Conservation (phyloP, 2,329 filamentous ascomycete genomes). For the Diaporthe humulicola region DNA sequence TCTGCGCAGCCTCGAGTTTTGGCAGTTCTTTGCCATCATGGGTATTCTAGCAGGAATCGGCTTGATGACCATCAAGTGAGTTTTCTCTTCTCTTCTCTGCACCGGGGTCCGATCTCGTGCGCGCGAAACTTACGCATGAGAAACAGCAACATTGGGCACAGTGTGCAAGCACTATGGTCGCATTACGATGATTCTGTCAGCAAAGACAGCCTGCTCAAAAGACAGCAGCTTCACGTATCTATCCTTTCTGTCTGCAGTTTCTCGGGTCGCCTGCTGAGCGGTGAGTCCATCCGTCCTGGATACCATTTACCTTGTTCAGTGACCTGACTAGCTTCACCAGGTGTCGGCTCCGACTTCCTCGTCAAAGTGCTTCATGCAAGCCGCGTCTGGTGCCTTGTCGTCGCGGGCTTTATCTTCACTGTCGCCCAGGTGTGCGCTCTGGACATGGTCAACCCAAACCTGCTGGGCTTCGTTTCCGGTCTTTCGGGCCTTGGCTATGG, state of each 20-base stretch:
- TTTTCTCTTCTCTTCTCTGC: no score
- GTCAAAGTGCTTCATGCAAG: constrained; percentile 85
- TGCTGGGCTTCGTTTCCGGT: constrained; percentile 82
- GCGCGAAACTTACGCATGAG: constrained; percentile 19
- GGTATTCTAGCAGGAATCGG: constrained; percentile 93
- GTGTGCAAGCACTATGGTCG: constrained; percentile 88
- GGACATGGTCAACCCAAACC: constrained; percentile 80
- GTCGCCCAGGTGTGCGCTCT: constrained; percentile 83
- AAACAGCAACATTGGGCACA: constrained; percentile 90
- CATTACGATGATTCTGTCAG: constrained; percentile 82
- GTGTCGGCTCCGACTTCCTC: constrained; percentile 91
- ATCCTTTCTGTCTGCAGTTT: constrained; percentile 94
- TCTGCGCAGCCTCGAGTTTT: constrained; percentile 82
- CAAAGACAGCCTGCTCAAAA: constrained; percentile 81
- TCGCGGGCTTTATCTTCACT: constrained; percentile 83
- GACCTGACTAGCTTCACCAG: constrained; percentile 54
- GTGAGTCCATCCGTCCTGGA: constrained; percentile 58
- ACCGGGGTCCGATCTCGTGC: not conserved
- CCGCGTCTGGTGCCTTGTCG: constrained; percentile 90
- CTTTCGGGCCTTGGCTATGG: constrained; percentile 92
- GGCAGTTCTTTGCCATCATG: constrained; percentile 90
- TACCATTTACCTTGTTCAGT: not conserved
- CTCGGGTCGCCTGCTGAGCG: constrained; percentile 81
- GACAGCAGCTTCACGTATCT: constrained; percentile 92
- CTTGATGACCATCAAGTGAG: constrained; percentile 98